Evolutionary conservation across 495 filamentous ascomycete genomes (phyloP).

Genomic region (Lasiosphaeria ovina): DNA sequence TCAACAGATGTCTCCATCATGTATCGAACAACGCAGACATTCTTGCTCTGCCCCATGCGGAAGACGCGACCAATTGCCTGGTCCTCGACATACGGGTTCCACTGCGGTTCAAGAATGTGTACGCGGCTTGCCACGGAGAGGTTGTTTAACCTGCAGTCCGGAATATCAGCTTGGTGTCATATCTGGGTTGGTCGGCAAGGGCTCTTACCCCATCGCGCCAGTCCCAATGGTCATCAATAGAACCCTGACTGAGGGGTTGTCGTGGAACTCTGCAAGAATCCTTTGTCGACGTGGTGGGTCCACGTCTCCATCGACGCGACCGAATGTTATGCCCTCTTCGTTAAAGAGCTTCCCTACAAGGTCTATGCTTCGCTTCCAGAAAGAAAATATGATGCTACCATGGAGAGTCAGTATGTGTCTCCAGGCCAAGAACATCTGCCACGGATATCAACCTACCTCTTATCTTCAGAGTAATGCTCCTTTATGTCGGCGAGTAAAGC

Average conservation of each 20-base stretch:
- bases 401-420: neutral
- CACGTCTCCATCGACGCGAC: slow-evolving; percentile 34
- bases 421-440: neutral
- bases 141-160: slow-evolving; percentile 39
- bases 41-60: slow-evolving; percentile 37
- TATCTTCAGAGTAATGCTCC: slow-evolving; percentile 2
- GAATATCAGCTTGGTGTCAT: slow-evolving; percentile 3
- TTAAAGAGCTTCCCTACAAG: slow-evolving; percentile 25
- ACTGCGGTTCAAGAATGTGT: slow-evolving; percentile 44
- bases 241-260: slow-evolving; percentile 23
- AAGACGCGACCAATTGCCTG: slow-evolving; percentile 41
- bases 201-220: slow-evolving; percentile 42
- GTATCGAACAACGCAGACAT: slow-evolving; percentile 30
- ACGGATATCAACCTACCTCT: slow-evolving; percentile 1
- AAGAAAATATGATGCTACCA: slow-evolving; percentile 47
- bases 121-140: slow-evolving; percentile 39
- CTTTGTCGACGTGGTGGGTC: slow-evolving; percentile 23
- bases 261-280: slow-evolving; percentile 31
- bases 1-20: slow-evolving; percentile 8
- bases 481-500: slow-evolving; percentile 1
- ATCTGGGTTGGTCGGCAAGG: too few species aligned
- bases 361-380: slow-evolving; percentile 44
- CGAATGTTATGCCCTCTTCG: slow-evolving; percentile 24
- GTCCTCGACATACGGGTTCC: slow-evolving; percentile 44
- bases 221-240: slow-evolving; percentile 46